phyloP scores from a whole-genome alignment of 805 yeast genomes.

The Scheffersomyces lignosus region DNA sequence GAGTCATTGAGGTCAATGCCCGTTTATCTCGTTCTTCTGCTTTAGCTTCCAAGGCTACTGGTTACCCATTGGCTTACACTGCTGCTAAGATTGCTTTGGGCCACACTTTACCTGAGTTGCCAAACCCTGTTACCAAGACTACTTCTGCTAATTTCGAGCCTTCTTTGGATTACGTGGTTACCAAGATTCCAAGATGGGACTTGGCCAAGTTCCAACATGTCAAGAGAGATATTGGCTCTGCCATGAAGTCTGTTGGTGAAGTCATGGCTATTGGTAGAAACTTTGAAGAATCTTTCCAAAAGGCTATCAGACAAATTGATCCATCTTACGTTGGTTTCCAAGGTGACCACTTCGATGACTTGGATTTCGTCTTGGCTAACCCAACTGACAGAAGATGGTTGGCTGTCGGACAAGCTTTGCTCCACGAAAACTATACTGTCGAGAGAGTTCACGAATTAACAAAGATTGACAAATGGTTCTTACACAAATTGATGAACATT shows the following conservation, averaged over 20 bases:
- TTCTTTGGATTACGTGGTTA: slow-evolving; percentile 92
- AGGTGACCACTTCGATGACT: slow-evolving; percentile 74
- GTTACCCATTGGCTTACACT: slow-evolving; percentile 97
- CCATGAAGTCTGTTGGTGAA: slow-evolving; percentile 99
- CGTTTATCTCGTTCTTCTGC: slow-evolving; percentile 97
- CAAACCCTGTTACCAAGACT: slow-evolving; percentile 94
- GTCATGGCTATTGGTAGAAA: slow-evolving; percentile 99
- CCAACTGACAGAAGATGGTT: slow-evolving; percentile 98
- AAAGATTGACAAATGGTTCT: slow-evolving; percentile 95
- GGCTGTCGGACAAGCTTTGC: slow-evolving; percentile 95
- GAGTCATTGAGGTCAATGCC: slow-evolving; percentile 97
- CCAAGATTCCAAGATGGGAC: slow-evolving; percentile 99
- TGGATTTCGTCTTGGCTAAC: slow-evolving; percentile 73
- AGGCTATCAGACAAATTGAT: slow-evolving; percentile 94
- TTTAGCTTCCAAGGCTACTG: slow-evolving; percentile 97
- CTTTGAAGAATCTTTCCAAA: slow-evolving; percentile 96
- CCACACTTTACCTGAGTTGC: slow-evolving; percentile 90
- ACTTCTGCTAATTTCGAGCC: slow-evolving; percentile 98
- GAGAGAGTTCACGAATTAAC: slow-evolving; percentile 90
- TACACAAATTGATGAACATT: slow-evolving; percentile 88
- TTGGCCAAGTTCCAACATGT: slow-evolving; percentile 93
- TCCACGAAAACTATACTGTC: slow-evolving; percentile 88
- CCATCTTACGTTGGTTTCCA: slow-evolving; percentile 91
- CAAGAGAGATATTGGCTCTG: slow-evolving; percentile 87
- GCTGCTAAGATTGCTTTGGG: slow-evolving; percentile 97